A percentile compares a stretch with the other conserved stretches of the same genome.
phyloP scores from a whole-genome alignment of 768 basidiomycete genomes.

The Xerocomellus chrysenteron region DNA sequence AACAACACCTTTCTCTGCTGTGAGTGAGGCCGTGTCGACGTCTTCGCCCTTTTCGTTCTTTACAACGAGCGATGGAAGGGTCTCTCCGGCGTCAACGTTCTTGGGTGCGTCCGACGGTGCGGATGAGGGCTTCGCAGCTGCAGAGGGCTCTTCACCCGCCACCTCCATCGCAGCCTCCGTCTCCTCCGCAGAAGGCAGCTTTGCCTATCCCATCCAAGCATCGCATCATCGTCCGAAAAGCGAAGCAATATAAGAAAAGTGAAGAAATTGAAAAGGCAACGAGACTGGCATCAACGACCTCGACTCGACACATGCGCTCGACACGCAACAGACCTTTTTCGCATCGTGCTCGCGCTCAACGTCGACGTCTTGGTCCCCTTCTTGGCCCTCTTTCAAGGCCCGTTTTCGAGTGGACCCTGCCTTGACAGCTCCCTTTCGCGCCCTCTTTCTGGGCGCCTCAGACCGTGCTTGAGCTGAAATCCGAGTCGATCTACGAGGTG shows the following conservation, averaged over 20 bases:
- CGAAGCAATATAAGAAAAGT: no score
- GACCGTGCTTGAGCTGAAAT: constrained; percentile 50
- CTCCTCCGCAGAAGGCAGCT: constrained; percentile 17
- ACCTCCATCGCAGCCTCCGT: background rate
- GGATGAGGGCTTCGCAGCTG: constrained; percentile 3
- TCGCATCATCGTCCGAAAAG: background rate
- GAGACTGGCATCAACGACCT: background rate
- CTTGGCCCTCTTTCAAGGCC: constrained; percentile 22
- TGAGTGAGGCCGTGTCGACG: constrained; percentile 61
- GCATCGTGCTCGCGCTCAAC: constrained; percentile 16
- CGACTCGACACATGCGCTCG: background rate
- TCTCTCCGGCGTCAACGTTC: constrained; percentile 68
- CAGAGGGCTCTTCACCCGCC: constrained; percentile 1
- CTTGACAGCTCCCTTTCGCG: constrained; percentile 27
- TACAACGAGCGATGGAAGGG: constrained; percentile 68
- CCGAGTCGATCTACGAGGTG: constrained; percentile 54
- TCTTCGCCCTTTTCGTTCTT: constrained; percentile 87
- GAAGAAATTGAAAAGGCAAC: background rate
- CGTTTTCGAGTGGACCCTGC: constrained; percentile 39
- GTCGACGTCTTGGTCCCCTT: constrained; percentile 16
- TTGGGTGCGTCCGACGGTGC: background rate
- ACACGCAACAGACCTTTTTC: constrained; percentile 25
- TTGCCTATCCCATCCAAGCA: constrained; percentile 13
- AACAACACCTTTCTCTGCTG: constrained; percentile 71
- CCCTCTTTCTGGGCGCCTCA: constrained; percentile 19